Evolutionary conservation across 2,329 filamentous ascomycete species (phyloP).

Genomic region (Aspergillus texensis): DNA sequence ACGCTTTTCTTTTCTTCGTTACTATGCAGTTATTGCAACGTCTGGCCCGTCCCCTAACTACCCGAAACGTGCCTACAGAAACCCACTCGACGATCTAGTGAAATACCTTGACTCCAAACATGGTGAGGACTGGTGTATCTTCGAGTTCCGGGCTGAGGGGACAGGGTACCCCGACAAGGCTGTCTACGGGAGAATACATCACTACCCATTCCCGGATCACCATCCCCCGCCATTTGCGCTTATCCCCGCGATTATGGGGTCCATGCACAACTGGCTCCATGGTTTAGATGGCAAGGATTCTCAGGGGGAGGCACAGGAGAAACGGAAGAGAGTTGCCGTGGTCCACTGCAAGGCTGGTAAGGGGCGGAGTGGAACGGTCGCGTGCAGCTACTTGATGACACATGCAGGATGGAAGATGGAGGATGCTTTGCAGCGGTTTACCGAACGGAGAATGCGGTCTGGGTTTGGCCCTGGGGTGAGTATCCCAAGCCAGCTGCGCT

Average conservation of each 20-base stretch:
- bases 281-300: slow-evolving; percentile 31
- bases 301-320: slow-evolving; percentile 28
- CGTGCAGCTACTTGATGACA: slow-evolving; percentile 86
- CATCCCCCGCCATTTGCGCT: slow-evolving; percentile 92
- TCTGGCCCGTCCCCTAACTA: slow-evolving; percentile 90
- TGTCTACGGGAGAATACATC: slow-evolving; percentile 80
- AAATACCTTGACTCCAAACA: slow-evolving; percentile 86
- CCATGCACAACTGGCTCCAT: slow-evolving; percentile 86
- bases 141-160: slow-evolving; percentile 96
- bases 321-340: slow-evolving; percentile 70
- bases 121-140: slow-evolving; percentile 84
- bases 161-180: slow-evolving; percentile 92
- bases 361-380: slow-evolving; percentile 84
- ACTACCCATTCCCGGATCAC: slow-evolving; percentile 97
- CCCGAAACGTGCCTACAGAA: slow-evolving; percentile 89
- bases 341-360: slow-evolving; percentile 98
- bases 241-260: slow-evolving; percentile 84
- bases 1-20: not conserved
- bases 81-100: slow-evolving; percentile 84
- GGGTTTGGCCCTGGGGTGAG: slow-evolving; percentile 87
- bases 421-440: slow-evolving; percentile 70
- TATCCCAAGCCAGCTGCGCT: slow-evolving; percentile 89
- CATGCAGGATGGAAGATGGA: slow-evolving; percentile 73
- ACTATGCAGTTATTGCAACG: slow-evolving; percentile 64
- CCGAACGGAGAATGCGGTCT: slow-evolving; percentile 82